Evolutionary conservation across 192 early-diverging fungal genomes (phyloP).

Genomic region (Piromyces sp.): DNA sequence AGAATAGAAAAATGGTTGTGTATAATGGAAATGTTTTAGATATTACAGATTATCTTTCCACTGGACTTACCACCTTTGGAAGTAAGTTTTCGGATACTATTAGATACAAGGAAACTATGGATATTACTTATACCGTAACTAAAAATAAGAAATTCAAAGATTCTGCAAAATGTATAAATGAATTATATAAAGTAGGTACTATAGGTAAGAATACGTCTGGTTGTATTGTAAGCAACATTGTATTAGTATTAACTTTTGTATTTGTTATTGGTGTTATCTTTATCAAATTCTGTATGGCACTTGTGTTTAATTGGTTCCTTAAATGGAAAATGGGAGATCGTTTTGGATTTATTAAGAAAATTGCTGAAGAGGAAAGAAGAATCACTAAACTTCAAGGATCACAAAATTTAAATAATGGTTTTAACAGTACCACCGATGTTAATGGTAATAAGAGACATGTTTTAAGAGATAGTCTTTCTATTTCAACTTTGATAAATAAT

Average conservation of each 20-base stretch:
- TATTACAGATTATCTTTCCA: background rate
- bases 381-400: background rate
- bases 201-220: slow-evolving; percentile 11
- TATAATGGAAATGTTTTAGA: background rate
- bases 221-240: slow-evolving; percentile 14
- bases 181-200: slow-evolving; percentile 12
- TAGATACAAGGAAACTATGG: background rate
- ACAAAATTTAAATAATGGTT: background rate
- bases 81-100: background rate
- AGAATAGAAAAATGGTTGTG: background rate
- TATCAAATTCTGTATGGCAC: slow-evolving; percentile 10
- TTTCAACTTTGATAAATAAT: background rate
- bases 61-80: background rate
- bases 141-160: background rate
- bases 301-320: slow-evolving; percentile 10
- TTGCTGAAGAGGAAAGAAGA: background rate
- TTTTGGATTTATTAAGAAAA: background rate
- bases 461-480: background rate
- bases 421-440: too few species aligned
- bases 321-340: background rate
- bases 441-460: background rate
- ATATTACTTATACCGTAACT: background rate
- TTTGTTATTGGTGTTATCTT: slow-evolving; percentile 20
- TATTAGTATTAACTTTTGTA: slow-evolving; percentile 10
- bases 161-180: slow-evolving; percentile 13